Percentiles rank a stretch among this genome's conserved stretches.
phyloP scores from a whole-genome alignment of 2,329 filamentous ascomycete genomes.

The Verticillium nubilum region DNA sequence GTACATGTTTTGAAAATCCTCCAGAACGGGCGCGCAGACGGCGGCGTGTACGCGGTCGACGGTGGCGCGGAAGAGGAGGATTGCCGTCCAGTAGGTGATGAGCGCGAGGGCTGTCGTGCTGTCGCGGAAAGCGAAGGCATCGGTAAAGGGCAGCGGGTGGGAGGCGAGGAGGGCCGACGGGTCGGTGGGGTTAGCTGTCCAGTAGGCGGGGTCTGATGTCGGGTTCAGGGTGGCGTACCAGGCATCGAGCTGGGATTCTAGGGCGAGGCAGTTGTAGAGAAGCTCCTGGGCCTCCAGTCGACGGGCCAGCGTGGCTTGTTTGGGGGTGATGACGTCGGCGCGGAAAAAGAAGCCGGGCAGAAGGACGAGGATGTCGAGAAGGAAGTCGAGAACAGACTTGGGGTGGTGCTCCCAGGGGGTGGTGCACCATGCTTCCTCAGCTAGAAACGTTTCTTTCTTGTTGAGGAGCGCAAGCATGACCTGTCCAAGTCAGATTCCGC shows the following conservation, averaged over 20 bases:
- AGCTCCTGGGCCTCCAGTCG: slow-evolving; percentile 42
- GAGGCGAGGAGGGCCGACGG: slow-evolving; percentile 12
- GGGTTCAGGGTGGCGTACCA: slow-evolving; percentile 35
- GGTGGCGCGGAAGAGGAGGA: slow-evolving; percentile 43
- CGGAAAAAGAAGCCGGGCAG: slow-evolving; percentile 42
- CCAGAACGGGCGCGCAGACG: slow-evolving; percentile 37
- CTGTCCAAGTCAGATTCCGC: slow-evolving; percentile 21
- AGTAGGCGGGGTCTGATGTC: slow-evolving; percentile 28
- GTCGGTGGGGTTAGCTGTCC: slow-evolving; percentile 27
- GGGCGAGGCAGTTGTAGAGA: slow-evolving; percentile 37
- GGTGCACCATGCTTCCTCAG: slow-evolving; percentile 43
- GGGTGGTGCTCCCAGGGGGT: slow-evolving; percentile 47
- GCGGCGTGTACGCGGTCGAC: slow-evolving; percentile 38
- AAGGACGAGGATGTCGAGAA: slow-evolving; percentile 44
- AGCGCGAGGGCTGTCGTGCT: slow-evolving; percentile 38
- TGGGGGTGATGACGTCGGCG: slow-evolving; percentile 34
- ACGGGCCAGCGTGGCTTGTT: slow-evolving; percentile 33
- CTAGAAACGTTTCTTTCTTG: slow-evolving; percentile 44
- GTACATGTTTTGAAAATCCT: slow-evolving; percentile 32
- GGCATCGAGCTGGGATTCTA: slow-evolving; percentile 41
- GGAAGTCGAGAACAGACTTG: slow-evolving; percentile 43
- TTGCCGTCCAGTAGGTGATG: slow-evolving; percentile 48
- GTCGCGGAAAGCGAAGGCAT: slow-evolving; percentile 39
- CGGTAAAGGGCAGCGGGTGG: slow-evolving; percentile 36
- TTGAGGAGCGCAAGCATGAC: slow-evolving; percentile 42